Evolutionary conservation across 108 stramenopile genomes (phyloP).

Genomic region (Pseudonitzschia delicatissima): DNA sequence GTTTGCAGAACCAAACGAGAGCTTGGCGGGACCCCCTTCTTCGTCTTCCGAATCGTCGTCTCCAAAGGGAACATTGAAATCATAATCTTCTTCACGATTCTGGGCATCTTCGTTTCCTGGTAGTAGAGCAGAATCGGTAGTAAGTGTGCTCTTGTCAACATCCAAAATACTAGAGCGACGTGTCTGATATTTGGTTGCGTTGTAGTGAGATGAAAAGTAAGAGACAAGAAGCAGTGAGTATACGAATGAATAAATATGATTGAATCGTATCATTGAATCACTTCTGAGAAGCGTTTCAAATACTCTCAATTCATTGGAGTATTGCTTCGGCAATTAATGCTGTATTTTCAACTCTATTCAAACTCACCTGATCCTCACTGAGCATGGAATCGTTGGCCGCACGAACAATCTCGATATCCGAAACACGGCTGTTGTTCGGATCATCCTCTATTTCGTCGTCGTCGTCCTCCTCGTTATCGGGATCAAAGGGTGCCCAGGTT

Average conservation of each 20-base stretch:
- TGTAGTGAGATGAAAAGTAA: not conserved
- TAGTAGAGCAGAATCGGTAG: not conserved
- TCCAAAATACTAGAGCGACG: conserved; percentile 20
- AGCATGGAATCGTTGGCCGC: conserved; percentile 50
- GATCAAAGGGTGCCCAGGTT: conserved; percentile 84
- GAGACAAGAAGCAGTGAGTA: not conserved
- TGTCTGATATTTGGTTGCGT: conserved; percentile 12
- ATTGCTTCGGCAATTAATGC: too few species aligned
- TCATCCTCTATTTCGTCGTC: conserved; percentile 36
- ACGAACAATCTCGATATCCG: conserved; percentile 80
- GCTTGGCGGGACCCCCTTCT: not conserved
- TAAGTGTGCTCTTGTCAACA: conserved; percentile 10
- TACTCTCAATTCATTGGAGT: too few species aligned
- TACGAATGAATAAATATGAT: not conserved
- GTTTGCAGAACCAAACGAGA: conserved; percentile 33
- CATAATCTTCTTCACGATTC: conserved; percentile 37
- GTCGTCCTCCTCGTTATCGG: conserved; percentile 67
- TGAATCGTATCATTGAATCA: too few species aligned
- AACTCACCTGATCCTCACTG: conserved; percentile 51
- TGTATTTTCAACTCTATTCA: not conserved
- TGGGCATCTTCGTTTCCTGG: not conserved
- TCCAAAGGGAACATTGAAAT: conserved; percentile 45
- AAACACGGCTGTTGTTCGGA: conserved; percentile 19
- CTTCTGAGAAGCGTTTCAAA: too few species aligned
- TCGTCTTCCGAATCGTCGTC: conserved; percentile 32